phyloP scores from a whole-genome alignment of 306 rosid species.

The Oxytropis ochrocephala region DNA sequence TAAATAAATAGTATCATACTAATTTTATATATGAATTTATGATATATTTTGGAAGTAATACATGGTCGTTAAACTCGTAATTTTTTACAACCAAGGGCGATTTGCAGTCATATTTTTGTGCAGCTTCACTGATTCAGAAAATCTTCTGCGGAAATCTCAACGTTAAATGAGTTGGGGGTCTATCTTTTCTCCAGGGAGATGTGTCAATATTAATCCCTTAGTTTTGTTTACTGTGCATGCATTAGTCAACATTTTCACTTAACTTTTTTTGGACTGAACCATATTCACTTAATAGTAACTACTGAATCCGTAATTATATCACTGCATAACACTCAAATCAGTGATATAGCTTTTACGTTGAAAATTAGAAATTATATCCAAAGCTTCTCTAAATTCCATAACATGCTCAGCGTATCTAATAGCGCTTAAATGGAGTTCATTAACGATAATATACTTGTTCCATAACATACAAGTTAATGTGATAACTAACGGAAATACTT shows the following conservation, averaged over 20 bases:
- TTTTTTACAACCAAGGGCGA: not conserved
- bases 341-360: not conserved
- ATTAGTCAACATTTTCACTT: too few relatives aligned
- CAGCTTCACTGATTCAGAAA: not conserved
- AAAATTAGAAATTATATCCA: not conserved
- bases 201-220: not conserved
- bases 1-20: too few relatives aligned
- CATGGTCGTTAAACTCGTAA: too few relatives aligned
- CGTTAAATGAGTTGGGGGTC: not conserved
- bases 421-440: not conserved
- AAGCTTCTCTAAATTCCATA: too few relatives aligned
- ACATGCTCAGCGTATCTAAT: too few relatives aligned
- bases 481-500: not conserved
- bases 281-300: not conserved
- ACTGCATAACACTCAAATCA: not conserved
- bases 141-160: not conserved
- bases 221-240: not conserved
- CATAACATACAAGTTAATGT: not conserved
- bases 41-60: too few relatives aligned
- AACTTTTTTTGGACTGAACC: too few relatives aligned
- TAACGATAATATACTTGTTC: too few relatives aligned
- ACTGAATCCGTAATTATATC: not conserved
- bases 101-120: too few relatives aligned
- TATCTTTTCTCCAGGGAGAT: not conserved
- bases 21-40: too few relatives aligned